Base-by-base conservation (phyloP, 805 yeast species). In the Kazachstania martiniae region DNA sequence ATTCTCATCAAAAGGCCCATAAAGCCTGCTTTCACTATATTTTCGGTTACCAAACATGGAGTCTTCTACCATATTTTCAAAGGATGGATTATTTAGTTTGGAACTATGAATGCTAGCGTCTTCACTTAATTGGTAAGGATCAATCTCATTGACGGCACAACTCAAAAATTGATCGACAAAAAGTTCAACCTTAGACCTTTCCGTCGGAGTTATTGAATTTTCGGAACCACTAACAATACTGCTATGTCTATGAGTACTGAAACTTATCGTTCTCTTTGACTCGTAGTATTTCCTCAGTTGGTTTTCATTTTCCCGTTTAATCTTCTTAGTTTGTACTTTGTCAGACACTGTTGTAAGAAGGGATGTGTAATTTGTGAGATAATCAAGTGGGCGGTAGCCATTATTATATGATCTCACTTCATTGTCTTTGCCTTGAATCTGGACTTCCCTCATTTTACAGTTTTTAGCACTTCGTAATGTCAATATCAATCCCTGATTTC, bases 221-320 rank as follows among this genome's bases (percentile, higher is more conserved):
- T 42, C 47, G 3, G 50, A 42, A 10, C 33, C 13, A 21, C 48
- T 43, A 2, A 39, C 36, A 9, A 43, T 34, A 29, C 50, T 45
- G 8, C 44, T 43, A 13, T 43, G 44, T 26, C 48, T 42, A 21
- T 34, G 27, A 12, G 32, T 36, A 15, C 33, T 37, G 24, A 34
- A 35, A 12, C 21, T 34, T 2, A 36, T 31, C 5, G 36, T 29
- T 25, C 39, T 44, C 27, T 41, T 42, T 3, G 39, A 25, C 18
- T 34, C 36, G 17, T 34, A 34, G 22, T 34, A 34, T 13, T 23
- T 25, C 10, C n/a, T 16, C 15, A 34, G 14, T 22, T 34, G 29
- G n/a, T 13, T 9, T 22, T 29, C 26, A 21, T 34, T 34, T 21
- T 34, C 31, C 15, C 12, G 12, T 29, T 29, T 34, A 9, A 34